These are phyloP conservation scores for Phycomyces blakesleeanus DNA, from an alignment of 192 early-diverging fungal species.

Conservation along the genomic window DNA sequence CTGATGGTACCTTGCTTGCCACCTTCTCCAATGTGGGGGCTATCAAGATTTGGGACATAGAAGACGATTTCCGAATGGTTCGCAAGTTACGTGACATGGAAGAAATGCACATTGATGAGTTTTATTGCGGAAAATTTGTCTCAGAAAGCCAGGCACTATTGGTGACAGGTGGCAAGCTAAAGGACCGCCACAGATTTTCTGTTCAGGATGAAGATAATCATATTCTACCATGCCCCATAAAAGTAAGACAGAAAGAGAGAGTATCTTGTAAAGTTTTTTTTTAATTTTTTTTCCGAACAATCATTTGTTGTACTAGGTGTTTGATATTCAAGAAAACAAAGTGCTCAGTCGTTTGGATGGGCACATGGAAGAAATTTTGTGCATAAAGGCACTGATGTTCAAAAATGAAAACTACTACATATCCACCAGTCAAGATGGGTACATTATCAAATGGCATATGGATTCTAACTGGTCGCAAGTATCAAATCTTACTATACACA, in stretches of 20 bases:
- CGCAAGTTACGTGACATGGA: slow-evolving; percentile 67
- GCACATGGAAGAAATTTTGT: slow-evolving; percentile 89
- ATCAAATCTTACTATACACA: too few relatives aligned
- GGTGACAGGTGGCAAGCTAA: slow-evolving; percentile 87
- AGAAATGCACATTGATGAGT: slow-evolving; percentile 88
- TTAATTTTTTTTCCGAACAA: too few relatives aligned
- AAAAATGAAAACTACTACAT: slow-evolving; percentile 80
- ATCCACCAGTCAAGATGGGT: slow-evolving; percentile 93
- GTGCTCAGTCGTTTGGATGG: slow-evolving; percentile 74
- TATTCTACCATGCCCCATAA: slow-evolving; percentile 90
- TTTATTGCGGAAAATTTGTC: slow-evolving; percentile 79
- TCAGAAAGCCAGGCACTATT: slow-evolving; percentile 35
- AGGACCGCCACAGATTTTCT: slow-evolving; percentile 85
- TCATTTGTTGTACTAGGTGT: slow-evolving; percentile 47
- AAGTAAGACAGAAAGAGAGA: slow-evolving; percentile 44
- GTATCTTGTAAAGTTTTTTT: too few relatives aligned
- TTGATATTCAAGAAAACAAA: slow-evolving; percentile 72
- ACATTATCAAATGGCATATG: slow-evolving; percentile 89
- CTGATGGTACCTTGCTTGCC: slow-evolving; percentile 81
- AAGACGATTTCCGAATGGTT: slow-evolving; percentile 62
- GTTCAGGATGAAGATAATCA: slow-evolving; percentile 91
- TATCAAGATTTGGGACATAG: slow-evolving; percentile 76
- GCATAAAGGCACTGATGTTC: slow-evolving; percentile 72
- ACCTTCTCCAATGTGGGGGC: slow-evolving; percentile 80
- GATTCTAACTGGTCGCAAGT: slow-evolving; percentile 72